phyloP scores from a whole-genome alignment of 257 asterid species.

The Thymus quinquecostatus region DNA sequence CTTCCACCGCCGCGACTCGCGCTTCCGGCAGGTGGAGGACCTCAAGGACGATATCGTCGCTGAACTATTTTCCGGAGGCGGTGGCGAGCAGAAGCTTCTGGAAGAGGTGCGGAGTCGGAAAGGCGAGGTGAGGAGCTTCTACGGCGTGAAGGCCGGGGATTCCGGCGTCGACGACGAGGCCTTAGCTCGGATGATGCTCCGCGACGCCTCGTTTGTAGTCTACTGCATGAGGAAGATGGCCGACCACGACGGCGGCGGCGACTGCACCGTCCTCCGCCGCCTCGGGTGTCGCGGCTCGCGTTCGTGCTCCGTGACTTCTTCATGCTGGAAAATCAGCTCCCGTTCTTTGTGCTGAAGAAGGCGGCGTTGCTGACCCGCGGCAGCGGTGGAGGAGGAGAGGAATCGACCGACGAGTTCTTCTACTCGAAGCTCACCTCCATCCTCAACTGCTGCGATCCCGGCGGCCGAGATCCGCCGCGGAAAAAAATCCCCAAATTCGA shows the following conservation, averaged over 20 bases:
- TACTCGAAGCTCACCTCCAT: neutral
- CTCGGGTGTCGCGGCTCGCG: neutral
- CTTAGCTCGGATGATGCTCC: conserved; percentile 14
- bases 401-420: neutral
- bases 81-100: neutral
- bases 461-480: neutral
- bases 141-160: neutral
- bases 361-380: neutral
- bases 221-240: neutral
- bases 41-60: neutral
- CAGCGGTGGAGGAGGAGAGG: no score
- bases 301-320: neutral
- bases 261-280: neutral
- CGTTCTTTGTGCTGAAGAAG: neutral
- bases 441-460: neutral
- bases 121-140: neutral
- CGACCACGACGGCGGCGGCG: no score
- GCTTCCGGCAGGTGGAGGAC: neutral
- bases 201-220: conserved; percentile 18
- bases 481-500: neutral
- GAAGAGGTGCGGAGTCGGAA: neutral
- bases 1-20: conserved; percentile 1
- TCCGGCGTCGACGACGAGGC: neutral
- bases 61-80: no score
- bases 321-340: conserved; percentile 23